Base-by-base conservation (phyloP, 2,329 filamentous ascomycete species). In the Tolypocladium inflatum region DNA sequence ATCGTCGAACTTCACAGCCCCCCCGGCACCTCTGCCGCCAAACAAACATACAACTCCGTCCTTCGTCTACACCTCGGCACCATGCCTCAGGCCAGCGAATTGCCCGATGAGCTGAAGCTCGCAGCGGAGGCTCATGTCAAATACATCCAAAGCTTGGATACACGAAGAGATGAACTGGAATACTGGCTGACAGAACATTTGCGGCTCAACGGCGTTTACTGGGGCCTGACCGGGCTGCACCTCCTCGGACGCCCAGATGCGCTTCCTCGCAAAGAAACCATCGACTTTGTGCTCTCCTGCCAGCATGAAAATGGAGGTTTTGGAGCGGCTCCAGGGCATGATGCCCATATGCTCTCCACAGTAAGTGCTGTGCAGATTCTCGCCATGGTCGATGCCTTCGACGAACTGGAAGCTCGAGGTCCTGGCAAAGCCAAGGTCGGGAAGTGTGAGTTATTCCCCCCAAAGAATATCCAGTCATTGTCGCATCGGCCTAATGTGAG, bases 121-220 rank as follows among this genome's bases (percentile, higher is more conserved):
- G 78, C 79, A 55, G 75, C 76, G 7, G 78, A 78, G 9, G 78
- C 80, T 26, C 94, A 99, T 72, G 90, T 97, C 67, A 85, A 86
- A 70, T 99, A 97, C 73, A 91, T 99, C 65, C 90, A 96, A 74
- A 90, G 88, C 68, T 81, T 99, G 65, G 91, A 99, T 74, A 91
- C 88, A 64, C 87, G 89, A 70, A 91, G 89, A 76, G 91, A 97
- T 79, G 90, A 97, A 74, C 86, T 96, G 66, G 91, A 97, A 73
- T 99, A 97, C 78, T 97, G 93, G 89, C 80, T 97, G 70, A 99
- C 94, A 17, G 93, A 99, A 74, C 94, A 99, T 72, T 81, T 99
- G 64, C 91, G 94, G 61, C 82, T 99, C 59, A 97, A 94, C 71
- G 94, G 94, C 51, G 83, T 99, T 54, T 99, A 99, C 74, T 99